Conservation (phyloP, 1,284 basidiomycete genomes). For the Wallemia ichthyophaga region DNA sequence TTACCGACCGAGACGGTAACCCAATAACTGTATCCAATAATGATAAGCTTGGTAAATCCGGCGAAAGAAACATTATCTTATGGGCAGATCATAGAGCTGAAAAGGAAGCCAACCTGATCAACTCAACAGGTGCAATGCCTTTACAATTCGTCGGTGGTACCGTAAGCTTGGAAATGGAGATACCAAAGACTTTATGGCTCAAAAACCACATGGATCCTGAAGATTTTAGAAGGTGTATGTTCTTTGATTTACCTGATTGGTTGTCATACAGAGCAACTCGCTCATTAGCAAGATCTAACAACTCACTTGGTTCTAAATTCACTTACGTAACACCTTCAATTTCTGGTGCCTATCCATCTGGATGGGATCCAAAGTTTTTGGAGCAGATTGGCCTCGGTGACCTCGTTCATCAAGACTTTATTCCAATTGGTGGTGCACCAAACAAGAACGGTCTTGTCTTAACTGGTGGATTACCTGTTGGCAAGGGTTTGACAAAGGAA, state of each 20-base stretch:
- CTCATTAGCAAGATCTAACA: constrained; percentile 49
- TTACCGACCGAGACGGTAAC: constrained; percentile 36
- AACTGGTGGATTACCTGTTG: constrained; percentile 77
- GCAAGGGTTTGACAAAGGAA: constrained; percentile 40
- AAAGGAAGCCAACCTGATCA: constrained; percentile 68
- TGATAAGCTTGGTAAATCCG: constrained; percentile 25
- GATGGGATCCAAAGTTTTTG: constrained; percentile 76
- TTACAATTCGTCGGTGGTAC: constrained; percentile 84
- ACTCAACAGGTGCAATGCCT: constrained; percentile 49
- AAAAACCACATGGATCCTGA: constrained; percentile 53
- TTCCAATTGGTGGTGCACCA: constrained; percentile 41
- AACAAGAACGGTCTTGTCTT: constrained; percentile 30
- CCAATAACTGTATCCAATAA: constrained; percentile 57
- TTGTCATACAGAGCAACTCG: constrained; percentile 74
- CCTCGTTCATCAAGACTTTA: constrained; percentile 28
- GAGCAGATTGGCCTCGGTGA: constrained; percentile 32
- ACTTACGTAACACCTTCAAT: constrained; percentile 52
- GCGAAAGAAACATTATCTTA: constrained; percentile 54
- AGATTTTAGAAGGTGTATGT: constrained; percentile 53
- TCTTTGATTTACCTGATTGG: constrained; percentile 93
- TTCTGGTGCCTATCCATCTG: constrained; percentile 21
- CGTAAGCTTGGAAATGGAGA: constrained; percentile 96
- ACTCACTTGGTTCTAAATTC: constrained; percentile 89
- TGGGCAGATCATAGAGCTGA: constrained; percentile 91
- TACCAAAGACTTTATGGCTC: constrained; percentile 87